A percentile compares a stretch with the other conserved stretches of the same genome.
phyloP scores from a whole-genome alignment of 495 filamentous ascomycete genomes.

The Penicillium egyptiacum region DNA sequence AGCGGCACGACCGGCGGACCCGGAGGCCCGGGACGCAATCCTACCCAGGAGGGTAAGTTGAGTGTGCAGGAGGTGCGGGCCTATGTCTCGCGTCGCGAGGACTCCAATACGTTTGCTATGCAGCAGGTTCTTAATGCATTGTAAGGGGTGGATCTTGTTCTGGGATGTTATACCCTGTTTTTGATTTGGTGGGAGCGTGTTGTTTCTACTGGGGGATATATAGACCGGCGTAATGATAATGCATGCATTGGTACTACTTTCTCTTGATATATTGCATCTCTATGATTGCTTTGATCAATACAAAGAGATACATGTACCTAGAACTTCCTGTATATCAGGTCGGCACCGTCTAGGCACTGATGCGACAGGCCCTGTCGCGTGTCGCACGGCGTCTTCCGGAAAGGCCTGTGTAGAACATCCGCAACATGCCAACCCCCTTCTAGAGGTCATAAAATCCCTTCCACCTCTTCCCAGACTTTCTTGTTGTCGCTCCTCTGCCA shows the following conservation, averaged over 20 bases:
- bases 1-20: slow-evolving; percentile 27
- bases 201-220: background rate
- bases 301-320: too few species aligned
- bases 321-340: background rate
- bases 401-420: background rate
- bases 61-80: slow-evolving; percentile 71
- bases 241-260: background rate
- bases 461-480: background rate
- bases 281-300: background rate
- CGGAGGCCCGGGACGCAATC: slow-evolving; percentile 25
- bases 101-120: slow-evolving; percentile 74
- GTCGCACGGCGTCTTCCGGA: background rate
- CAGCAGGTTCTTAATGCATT: slow-evolving; percentile 70
- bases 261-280: background rate
- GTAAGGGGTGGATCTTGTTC: slow-evolving; percentile 27
- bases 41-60: slow-evolving; percentile 53
- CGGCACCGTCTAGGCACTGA: background rate
- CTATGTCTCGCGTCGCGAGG: slow-evolving; percentile 79
- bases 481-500: background rate
- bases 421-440: background rate
- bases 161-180: slow-evolving; percentile 10
- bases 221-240: slow-evolving; percentile 10
- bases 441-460: background rate
- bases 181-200: slow-evolving; percentile 1
- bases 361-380: background rate